Percentiles rank a stretch among this genome's conserved stretches.
These are phyloP conservation scores for Phialophora verrucosa DNA, from an alignment of 2,329 filamentous ascomycete genomes.

Conservation along the genomic window DNA sequence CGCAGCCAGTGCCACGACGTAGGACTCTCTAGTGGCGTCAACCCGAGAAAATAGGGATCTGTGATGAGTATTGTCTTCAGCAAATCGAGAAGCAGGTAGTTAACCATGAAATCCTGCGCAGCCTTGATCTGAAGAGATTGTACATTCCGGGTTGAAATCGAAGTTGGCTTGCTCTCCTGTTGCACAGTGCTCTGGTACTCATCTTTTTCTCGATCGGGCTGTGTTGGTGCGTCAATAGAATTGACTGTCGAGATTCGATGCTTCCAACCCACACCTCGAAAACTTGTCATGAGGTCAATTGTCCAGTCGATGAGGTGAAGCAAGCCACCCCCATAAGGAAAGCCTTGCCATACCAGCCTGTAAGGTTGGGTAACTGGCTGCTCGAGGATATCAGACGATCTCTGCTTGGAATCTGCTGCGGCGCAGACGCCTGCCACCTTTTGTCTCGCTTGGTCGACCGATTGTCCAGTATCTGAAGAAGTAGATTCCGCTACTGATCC, in stretches of 20 bases:
- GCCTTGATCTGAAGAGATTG: constrained; percentile 25
- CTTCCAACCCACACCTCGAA: constrained; percentile 66
- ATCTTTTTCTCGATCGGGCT: constrained; percentile 41
- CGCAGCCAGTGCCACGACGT: constrained; percentile 42
- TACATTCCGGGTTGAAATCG: constrained; percentile 24
- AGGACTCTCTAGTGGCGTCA: constrained; percentile 56
- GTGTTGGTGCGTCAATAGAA: constrained; percentile 43
- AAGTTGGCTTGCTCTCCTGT: constrained; percentile 30
- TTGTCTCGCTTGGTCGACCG: constrained; percentile 17
- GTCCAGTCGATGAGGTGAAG: constrained; percentile 66
- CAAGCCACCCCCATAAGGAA: constrained; percentile 53
- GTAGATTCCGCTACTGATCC: constrained; percentile 2
- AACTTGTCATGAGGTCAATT: constrained; percentile 61
- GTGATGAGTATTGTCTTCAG: constrained; percentile 71
- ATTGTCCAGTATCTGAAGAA: not conserved
- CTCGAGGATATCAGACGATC: not conserved
- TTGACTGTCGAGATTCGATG: constrained; percentile 59
- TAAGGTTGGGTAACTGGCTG: constrained; percentile 21
- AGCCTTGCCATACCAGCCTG: constrained; percentile 31
- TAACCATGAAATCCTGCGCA: constrained; percentile 51
- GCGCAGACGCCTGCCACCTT: constrained; percentile 22
- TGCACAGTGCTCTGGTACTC: constrained; percentile 25
- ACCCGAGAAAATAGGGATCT: constrained; percentile 77
- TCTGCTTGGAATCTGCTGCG: constrained; percentile 20
- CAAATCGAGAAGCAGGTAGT: constrained; percentile 72